These are phyloP conservation scores for Phytomonas francai DNA, from an alignment of 208 protist genomes.

Conservation along the genomic window DNA sequence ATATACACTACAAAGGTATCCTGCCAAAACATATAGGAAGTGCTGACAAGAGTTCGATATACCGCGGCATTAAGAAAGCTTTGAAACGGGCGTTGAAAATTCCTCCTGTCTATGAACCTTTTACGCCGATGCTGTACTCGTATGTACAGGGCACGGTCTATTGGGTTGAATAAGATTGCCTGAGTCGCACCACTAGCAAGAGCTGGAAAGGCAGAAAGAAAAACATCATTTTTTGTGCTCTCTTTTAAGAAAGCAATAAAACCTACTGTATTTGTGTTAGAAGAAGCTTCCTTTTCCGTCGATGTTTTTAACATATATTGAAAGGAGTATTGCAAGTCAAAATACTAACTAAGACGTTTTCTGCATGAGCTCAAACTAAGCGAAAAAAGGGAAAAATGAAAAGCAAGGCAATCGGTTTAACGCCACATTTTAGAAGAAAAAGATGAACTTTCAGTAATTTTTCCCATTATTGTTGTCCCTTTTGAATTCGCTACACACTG, in stretches of 20 bases:
- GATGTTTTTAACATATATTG: conserved; percentile 3
- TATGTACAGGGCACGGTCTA: conserved; percentile 87
- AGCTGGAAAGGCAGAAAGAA: conserved; percentile 36
- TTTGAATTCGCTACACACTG: not conserved
- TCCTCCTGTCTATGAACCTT: conserved; percentile 69
- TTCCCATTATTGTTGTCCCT: not conserved
- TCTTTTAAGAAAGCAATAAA: conserved; percentile 2
- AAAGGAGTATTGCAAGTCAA: not conserved
- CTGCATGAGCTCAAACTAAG: conserved; percentile 7
- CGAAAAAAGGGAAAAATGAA: conserved; percentile 5
- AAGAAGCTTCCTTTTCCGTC: not conserved
- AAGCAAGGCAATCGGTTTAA: not conserved
- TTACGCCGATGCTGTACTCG: conserved; percentile 65
- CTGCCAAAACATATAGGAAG: conserved; percentile 89
- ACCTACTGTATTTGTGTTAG: not conserved
- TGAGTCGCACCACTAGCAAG: conserved; percentile 70
- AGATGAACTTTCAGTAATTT: not conserved
- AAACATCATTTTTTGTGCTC: not conserved
- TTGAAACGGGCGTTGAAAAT: conserved; percentile 88
- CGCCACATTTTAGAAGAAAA: conserved; percentile 6
- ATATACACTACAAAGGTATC: conserved; percentile 71
- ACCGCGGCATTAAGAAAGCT: conserved; percentile 85
- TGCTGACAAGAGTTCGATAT: conserved; percentile 79
- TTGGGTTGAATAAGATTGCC: conserved; percentile 85
- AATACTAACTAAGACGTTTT: not conserved